Evolutionary conservation across 345 rosid genomes (phyloP).

Genomic region (Bruguiera gymnorhiza): DNA sequence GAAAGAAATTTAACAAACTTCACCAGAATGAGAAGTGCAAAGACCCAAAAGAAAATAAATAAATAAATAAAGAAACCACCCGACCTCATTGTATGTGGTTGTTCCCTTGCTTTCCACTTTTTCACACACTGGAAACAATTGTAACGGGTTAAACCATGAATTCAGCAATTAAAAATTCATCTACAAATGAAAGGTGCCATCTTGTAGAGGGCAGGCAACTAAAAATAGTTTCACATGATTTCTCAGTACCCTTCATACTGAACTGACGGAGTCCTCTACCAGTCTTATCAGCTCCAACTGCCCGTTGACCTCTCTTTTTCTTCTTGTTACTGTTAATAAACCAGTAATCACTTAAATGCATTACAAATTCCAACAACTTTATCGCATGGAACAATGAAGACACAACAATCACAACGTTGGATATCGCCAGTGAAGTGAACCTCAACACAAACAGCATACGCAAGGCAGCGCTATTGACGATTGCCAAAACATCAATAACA

Average conservation of each 20-base stretch:
- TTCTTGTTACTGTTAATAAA: slow-evolving; percentile 54
- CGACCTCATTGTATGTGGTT: slow-evolving; percentile 96
- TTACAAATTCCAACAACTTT: neutral
- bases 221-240: slow-evolving; percentile 7
- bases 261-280: slow-evolving; percentile 99
- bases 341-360: slow-evolving; percentile 11
- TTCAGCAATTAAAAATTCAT: slow-evolving; percentile 7
- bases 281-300: slow-evolving; percentile 81
- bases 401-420: neutral
- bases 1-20: too few relatives aligned
- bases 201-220: neutral
- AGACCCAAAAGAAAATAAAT: slow-evolving; percentile 4
- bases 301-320: slow-evolving; percentile 92
- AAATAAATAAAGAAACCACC: slow-evolving; percentile 32
- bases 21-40: too few relatives aligned
- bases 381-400: neutral
- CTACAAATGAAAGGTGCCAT: slow-evolving; percentile 1
- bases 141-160: slow-evolving; percentile 10
- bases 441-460: neutral
- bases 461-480: neutral
- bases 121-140: slow-evolving; percentile 68
- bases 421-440: neutral
- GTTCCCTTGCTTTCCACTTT: slow-evolving; percentile 99
- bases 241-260: slow-evolving; percentile 87
- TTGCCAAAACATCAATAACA: neutral